Percentiles rank a stretch among this genome's conserved stretches.
phyloP scores from a whole-genome alignment of 1,284 basidiomycete genomes.

The Microbotryomycetes sp. region DNA sequence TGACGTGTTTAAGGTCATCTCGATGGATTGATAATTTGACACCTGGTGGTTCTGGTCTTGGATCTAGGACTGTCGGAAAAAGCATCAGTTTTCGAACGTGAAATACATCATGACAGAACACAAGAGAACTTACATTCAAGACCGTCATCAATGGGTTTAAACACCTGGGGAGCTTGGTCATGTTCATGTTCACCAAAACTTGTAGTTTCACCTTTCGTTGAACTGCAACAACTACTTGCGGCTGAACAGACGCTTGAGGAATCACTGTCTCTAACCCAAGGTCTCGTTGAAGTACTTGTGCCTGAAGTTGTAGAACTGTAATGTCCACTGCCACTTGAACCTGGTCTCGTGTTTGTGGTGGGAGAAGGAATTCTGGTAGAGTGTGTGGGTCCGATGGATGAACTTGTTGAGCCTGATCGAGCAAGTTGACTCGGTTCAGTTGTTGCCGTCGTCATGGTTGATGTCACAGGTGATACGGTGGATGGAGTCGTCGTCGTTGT shows the following conservation, averaged over 20 bases:
- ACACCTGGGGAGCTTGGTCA: slow-evolving; percentile 20
- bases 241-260: slow-evolving; percentile 15
- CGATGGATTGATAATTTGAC: slow-evolving; percentile 22
- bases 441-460: not conserved
- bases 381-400: not conserved
- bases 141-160: slow-evolving; percentile 12
- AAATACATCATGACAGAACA: not conserved
- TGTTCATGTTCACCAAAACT: slow-evolving; percentile 1
- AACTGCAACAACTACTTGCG: slow-evolving; percentile 6
- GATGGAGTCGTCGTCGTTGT: not conserved
- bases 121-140: slow-evolving; percentile 16
- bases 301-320: not conserved
- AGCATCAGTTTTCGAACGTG: not conserved
- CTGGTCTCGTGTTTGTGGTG: not conserved
- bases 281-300: slow-evolving; percentile 4
- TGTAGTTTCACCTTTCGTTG: not conserved
- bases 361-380: not conserved
- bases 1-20: slow-evolving; percentile 13
- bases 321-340: not conserved
- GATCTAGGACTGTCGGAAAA: slow-evolving; percentile 21
- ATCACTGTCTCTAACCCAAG: slow-evolving; percentile 27
- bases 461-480: not conserved
- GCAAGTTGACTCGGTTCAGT: not conserved
- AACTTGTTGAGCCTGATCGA: not conserved
- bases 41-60: slow-evolving; percentile 26